Evolutionary conservation across 345 rosid species (phyloP).

Genomic region (Pseudoturritis turrita): DNA sequence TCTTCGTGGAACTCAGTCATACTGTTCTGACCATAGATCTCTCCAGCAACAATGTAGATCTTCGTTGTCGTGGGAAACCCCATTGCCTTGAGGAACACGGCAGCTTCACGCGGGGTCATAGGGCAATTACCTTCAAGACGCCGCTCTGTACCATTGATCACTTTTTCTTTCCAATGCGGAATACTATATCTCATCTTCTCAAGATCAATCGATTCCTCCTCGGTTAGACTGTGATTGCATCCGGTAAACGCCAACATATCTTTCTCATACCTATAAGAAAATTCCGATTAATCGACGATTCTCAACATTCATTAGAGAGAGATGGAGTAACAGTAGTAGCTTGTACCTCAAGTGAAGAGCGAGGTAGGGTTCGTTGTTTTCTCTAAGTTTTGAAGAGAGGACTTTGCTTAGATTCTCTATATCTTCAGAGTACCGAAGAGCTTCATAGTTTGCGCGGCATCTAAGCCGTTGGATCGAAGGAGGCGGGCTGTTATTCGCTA

Average conservation of each 20-base stretch:
- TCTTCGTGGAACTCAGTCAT: conserved; percentile 39
- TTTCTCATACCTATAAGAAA: conserved; percentile 58
- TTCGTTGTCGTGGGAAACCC: conserved; percentile 55
- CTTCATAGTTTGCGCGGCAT: conserved; percentile 65
- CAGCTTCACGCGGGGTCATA: conserved; percentile 67
- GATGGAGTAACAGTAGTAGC: neutral
- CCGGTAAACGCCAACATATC: conserved; percentile 85
- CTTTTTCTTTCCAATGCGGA: conserved; percentile 60
- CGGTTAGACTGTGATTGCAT: conserved; percentile 57
- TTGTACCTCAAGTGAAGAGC: conserved; percentile 72
- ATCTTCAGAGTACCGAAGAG: conserved; percentile 44
- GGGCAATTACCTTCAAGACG: conserved; percentile 59
- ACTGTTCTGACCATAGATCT: conserved; percentile 56
- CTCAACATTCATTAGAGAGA: neutral
- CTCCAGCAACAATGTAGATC: conserved; percentile 68
- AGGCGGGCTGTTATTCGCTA: conserved; percentile 56
- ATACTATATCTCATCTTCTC: conserved; percentile 39
- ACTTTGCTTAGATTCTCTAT: conserved; percentile 46
- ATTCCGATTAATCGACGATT: neutral
- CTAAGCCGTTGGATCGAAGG: conserved; percentile 59
- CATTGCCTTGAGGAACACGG: conserved; percentile 64
- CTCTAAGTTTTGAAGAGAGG: conserved; percentile 45
- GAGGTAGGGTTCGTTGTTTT: conserved; percentile 37
- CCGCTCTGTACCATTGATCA: conserved; percentile 40
- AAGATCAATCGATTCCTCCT: conserved; percentile 42